Base-by-base conservation (phyloP, 2,329 filamentous ascomycete species). In the Fusarium pseudocircinatum region DNA sequence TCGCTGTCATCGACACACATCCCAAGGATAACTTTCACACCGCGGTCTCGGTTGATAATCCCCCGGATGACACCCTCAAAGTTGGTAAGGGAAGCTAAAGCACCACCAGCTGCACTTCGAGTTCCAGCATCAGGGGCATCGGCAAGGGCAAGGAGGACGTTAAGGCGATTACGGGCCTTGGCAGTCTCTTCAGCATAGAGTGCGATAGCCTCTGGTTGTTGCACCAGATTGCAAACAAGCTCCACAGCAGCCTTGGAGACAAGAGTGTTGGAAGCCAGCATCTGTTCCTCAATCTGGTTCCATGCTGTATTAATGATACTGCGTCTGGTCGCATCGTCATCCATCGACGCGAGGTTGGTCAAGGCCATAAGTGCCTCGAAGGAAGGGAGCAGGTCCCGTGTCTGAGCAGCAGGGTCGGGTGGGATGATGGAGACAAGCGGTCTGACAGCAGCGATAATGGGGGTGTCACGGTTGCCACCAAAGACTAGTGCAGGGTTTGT, bases 321-420 rank as follows among this genome's bases (percentile, higher is more conserved):
- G 40, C 88, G 86, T 49, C 92, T 88, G 11, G 89, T 87, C 11
- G 90, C 88, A 39, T 90, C 86, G 68, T 92, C 88, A 60, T 95
- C 92, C 18, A 92, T 89, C 0, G 94, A 97, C 0, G 96, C 96
- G 13, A 99, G 89, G 77, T 99, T 99, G 1, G 96, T 98, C 40
- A 99, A 88, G 0, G 96, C 96, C 81, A 98, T 92, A 14, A 99
- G 88, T 2, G 93, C 88, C 82, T 99, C 96, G 75, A 98, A 99
- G 1, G 93, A 91, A 0, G 96, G 95, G 1, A 99, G 88, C 20
- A 98, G 89, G 80, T 97, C 93, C 58, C 92, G 89, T 4, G 89
- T 89, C 50, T 91, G 89, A 6, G 87, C 85, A 4, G 85, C 84
- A 9, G 90, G 88, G 57, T 93, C 90, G 11, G 90, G 89, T 0